A percentile compares a stretch with the other conserved stretches of the same genome.
phyloP scores from a whole-genome alignment of 2,329 filamentous ascomycete species.

The Coniosporium uncinatum region DNA sequence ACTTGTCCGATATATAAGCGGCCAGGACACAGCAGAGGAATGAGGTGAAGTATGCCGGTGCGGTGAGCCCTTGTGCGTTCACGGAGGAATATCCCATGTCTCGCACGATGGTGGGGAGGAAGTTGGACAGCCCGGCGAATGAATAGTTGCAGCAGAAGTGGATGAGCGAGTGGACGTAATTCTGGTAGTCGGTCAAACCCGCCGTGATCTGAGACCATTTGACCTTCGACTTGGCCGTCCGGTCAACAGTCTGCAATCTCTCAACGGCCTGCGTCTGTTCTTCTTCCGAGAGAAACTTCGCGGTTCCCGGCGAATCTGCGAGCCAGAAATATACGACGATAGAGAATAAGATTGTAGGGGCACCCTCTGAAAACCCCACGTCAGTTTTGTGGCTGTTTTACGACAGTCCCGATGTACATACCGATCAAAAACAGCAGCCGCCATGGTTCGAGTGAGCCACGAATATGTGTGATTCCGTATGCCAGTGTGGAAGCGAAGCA shows the following conservation, averaged over 20 bases:
- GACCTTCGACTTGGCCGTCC: neutral
- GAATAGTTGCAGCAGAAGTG: slow-evolving; percentile 87
- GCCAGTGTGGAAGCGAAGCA: slow-evolving; percentile 74
- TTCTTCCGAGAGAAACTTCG: slow-evolving; percentile 31
- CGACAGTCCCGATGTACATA: slow-evolving; percentile 68
- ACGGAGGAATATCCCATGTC: slow-evolving; percentile 69
- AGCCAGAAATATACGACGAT: slow-evolving; percentile 33
- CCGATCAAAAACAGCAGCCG: slow-evolving; percentile 77
- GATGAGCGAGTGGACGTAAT: slow-evolving; percentile 54
- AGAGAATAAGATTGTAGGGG: slow-evolving; percentile 34
- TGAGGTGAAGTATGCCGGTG: slow-evolving; percentile 74
- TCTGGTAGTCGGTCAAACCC: slow-evolving; percentile 6
- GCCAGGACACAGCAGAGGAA: slow-evolving; percentile 69
- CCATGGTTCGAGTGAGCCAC: slow-evolving; percentile 73
- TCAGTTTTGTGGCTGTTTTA: slow-evolving; percentile 62
- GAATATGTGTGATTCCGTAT: slow-evolving; percentile 67
- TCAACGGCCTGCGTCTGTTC: slow-evolving; percentile 28
- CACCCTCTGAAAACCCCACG: slow-evolving; percentile 37
- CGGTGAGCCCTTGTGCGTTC: slow-evolving; percentile 70
- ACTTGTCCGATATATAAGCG: slow-evolving; percentile 66
- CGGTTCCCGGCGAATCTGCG: slow-evolving; percentile 35
- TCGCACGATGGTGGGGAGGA: slow-evolving; percentile 74
- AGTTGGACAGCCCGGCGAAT: slow-evolving; percentile 83
- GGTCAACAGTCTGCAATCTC: too few species aligned
- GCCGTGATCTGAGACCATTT: neutral